These are phyloP conservation scores for Fusarium fujikuroi DNA, from an alignment of 2,329 filamentous ascomycete genomes.

Conservation along the genomic window DNA sequence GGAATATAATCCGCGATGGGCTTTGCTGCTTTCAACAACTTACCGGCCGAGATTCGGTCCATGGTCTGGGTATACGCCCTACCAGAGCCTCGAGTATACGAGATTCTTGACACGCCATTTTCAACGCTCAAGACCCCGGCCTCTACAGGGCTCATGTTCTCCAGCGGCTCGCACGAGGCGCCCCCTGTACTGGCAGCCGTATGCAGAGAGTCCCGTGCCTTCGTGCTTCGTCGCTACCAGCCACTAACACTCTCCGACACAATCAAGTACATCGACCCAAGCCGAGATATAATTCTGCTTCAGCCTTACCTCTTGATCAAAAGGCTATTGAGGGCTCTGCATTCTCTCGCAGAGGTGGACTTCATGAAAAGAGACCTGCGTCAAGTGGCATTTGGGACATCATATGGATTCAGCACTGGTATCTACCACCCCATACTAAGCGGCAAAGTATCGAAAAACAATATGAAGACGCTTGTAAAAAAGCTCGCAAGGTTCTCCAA, in stretches of 20 bases:
- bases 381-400: constrained; percentile 36
- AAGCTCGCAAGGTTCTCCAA: constrained; percentile 30
- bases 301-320: constrained; percentile 34
- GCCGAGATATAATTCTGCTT: constrained; percentile 31
- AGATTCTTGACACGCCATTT: constrained; percentile 34
- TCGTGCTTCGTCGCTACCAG: constrained; percentile 26
- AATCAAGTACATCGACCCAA: constrained; percentile 30
- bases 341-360: constrained; percentile 29
- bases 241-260: constrained; percentile 24
- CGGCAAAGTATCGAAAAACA: constrained; percentile 37
- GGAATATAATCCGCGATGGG: constrained; percentile 6
- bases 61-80: constrained; percentile 35
- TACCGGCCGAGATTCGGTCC: constrained; percentile 34
- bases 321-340: constrained; percentile 27
- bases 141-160: constrained; percentile 32
- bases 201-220: constrained; percentile 23
- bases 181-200: constrained; percentile 24
- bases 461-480: constrained; percentile 29
- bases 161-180: constrained; percentile 28
- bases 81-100: constrained; percentile 34
- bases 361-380: constrained; percentile 26
- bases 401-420: constrained; percentile 37
- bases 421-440: constrained; percentile 35
- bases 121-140: constrained; percentile 32
- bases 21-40: constrained; percentile 26